A percentile compares a stretch with the other conserved stretches of the same genome.
Evolutionary conservation across 2,329 filamentous ascomycete species (phyloP).

Genomic region (Laburnicola sp.): DNA sequence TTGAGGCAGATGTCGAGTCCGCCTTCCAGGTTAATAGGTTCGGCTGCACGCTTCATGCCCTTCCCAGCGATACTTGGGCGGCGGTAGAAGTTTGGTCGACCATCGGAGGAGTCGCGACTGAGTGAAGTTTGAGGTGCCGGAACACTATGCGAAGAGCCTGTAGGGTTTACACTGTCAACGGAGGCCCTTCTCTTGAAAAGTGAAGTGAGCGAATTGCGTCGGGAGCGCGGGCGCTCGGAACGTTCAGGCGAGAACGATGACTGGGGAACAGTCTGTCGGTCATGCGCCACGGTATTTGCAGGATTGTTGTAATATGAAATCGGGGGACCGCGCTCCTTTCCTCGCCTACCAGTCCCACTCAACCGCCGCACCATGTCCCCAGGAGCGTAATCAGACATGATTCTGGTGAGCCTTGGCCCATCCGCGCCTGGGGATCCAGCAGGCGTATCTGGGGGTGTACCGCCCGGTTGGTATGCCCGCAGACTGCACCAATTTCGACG

Average conservation of each 20-base stretch:
- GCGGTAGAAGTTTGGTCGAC: constrained; percentile 49
- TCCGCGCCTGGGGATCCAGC: constrained; percentile 31
- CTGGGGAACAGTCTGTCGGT: constrained; percentile 32
- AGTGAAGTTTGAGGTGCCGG: constrained; percentile 21
- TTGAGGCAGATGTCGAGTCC: constrained; percentile 87
- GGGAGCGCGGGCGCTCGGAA: constrained; percentile 35
- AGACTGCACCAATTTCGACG: constrained; percentile 97
- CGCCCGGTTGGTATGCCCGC: constrained; percentile 76
- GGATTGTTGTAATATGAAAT: constrained; percentile 45
- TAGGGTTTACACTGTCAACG: constrained; percentile 30
- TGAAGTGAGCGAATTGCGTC: constrained; percentile 39
- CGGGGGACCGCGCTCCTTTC: constrained; percentile 39
- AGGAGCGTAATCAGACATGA: constrained; percentile 43
- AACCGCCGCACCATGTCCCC: constrained; percentile 50
- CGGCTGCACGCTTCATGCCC: constrained; percentile 36
- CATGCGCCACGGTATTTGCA: constrained; percentile 37
- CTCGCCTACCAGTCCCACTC: constrained; percentile 31
- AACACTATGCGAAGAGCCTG: constrained; percentile 31
- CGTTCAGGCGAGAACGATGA: constrained; percentile 44
- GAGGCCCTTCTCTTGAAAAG: constrained; percentile 41
- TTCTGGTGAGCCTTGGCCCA: constrained; percentile 30
- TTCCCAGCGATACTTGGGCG: constrained; percentile 51
- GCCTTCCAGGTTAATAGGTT: constrained; percentile 72
- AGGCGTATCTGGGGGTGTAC: constrained; percentile 70
- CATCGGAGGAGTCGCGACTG: constrained; percentile 20